Evolutionary conservation across 768 basidiomycete species (phyloP).

Genomic region (Tremella yokohamensis): DNA sequence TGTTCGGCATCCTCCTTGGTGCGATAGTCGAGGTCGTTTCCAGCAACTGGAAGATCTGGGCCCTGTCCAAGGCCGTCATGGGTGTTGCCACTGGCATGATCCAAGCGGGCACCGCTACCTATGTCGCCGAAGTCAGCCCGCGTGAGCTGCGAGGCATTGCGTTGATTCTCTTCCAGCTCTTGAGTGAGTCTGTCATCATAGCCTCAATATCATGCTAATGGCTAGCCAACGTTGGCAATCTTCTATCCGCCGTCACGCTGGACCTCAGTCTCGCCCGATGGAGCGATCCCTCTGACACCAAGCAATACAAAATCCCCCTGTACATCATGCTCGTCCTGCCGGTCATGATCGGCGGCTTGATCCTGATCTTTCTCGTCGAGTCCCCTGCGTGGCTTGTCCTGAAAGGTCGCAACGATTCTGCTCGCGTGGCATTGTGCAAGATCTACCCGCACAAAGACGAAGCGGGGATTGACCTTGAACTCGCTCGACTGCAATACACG

Average conservation of each 20-base stretch:
- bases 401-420: background rate
- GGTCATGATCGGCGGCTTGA: background rate
- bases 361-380: background rate
- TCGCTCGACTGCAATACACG: too few relatives aligned
- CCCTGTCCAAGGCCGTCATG: constrained; percentile 24
- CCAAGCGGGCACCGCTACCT: constrained; percentile 14
- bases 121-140: constrained; percentile 18
- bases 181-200: too few relatives aligned
- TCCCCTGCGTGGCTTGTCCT: background rate
- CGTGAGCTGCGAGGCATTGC: constrained; percentile 17
- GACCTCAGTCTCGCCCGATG: too few relatives aligned
- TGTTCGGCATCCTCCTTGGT: background rate
- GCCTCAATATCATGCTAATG: too few relatives aligned
- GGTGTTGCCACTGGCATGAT: constrained; percentile 24
- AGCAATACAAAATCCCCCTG: too few relatives aligned
- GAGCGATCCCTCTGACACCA: too few relatives aligned
- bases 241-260: too few relatives aligned
- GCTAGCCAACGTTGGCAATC: too few relatives aligned
- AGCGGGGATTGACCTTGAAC: too few relatives aligned
- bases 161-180: constrained; percentile 12
- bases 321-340: background rate
- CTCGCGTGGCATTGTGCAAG: background rate
- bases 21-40: background rate
- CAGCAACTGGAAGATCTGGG: constrained; percentile 18
- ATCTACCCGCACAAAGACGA: too few relatives aligned